These are phyloP conservation scores for Populus hybrid DNA, from an alignment of 441 rosid species.

Conservation along the genomic window DNA sequence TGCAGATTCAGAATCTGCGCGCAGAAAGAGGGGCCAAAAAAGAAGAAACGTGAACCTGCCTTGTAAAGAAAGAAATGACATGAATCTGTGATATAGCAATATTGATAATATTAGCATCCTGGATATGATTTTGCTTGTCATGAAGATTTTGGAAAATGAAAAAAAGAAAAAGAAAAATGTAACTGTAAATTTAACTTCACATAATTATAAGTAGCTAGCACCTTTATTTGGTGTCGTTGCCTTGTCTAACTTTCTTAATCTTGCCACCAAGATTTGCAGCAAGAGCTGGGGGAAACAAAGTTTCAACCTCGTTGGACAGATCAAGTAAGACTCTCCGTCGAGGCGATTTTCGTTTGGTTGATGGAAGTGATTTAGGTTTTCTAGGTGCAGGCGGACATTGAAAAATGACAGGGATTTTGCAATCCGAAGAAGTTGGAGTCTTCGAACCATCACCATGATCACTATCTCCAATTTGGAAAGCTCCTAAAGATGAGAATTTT, in stretches of 20 bases:
- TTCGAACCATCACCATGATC: conserved; percentile 46
- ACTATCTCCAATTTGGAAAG: conserved; percentile 22
- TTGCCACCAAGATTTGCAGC: conserved; percentile 51
- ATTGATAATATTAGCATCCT: neutral
- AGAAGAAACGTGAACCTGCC: neutral
- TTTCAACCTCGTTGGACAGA: conserved; percentile 65
- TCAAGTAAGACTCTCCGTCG: conserved; percentile 42
- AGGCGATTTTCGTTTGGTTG: conserved; percentile 36
- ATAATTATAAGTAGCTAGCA: neutral
- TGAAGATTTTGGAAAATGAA: neutral
- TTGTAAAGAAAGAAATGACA: neutral
- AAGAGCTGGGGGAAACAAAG: conserved; percentile 53
- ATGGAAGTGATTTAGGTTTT: conserved; percentile 49
- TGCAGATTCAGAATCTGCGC: conserved; percentile 7
- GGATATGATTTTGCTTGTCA: neutral
- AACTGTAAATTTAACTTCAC: conserved; percentile 11
- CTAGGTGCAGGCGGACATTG: conserved; percentile 74
- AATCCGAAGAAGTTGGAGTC: conserved; percentile 61
- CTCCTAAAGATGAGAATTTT: conserved; percentile 27
- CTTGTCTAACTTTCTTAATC: conserved; percentile 56
- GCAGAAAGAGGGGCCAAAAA: neutral
- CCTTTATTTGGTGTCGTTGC: conserved; percentile 21
- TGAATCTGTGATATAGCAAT: neutral
- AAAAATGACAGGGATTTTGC: conserved; percentile 28
- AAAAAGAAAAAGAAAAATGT: neutral